phyloP scores from a whole-genome alignment of 768 basidiomycete genomes.

The Lanmaoa pseudosensibilis region DNA sequence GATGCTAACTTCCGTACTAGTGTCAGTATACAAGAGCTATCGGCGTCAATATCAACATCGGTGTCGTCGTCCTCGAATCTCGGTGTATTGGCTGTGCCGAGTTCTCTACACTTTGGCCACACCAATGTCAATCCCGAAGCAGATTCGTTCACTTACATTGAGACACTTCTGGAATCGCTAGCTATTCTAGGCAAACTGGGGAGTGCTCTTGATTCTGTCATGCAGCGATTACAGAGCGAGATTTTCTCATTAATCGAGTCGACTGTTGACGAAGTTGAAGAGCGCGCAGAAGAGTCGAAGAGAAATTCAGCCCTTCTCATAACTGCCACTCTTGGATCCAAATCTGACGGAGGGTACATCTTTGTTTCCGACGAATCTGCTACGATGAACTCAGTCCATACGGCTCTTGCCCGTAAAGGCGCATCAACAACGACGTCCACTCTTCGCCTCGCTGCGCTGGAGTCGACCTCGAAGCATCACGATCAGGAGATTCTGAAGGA shows the following conservation, averaged over 20 bases:
- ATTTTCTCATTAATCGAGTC: conserved; percentile 81
- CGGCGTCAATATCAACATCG: conserved; percentile 21
- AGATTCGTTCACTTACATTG: conserved; percentile 92
- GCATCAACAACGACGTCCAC: conserved; percentile 47
- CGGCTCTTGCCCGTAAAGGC: conserved; percentile 23
- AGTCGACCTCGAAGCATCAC: conserved; percentile 64
- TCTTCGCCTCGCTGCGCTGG: conserved; percentile 70
- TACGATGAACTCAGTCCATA: conserved; percentile 22
- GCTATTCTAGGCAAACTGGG: conserved; percentile 89
- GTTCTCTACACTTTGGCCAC: conserved; percentile 23
- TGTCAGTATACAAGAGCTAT: conserved; percentile 19
- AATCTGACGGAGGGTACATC: conserved; percentile 55
- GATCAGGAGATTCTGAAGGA: conserved; percentile 88
- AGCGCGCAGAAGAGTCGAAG: conserved; percentile 79
- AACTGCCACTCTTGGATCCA: conserved; percentile 38
- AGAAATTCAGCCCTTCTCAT: conserved; percentile 42
- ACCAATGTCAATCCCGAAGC: conserved; percentile 71
- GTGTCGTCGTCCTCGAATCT: conserved; percentile 28
- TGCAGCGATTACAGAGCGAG: conserved; percentile 81
- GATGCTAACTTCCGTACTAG: conserved; percentile 35
- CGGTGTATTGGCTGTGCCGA: conserved; percentile 18
- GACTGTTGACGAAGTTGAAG: conserved; percentile 89
- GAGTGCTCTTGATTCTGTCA: conserved; percentile 75
- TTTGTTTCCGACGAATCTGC: conserved; percentile 35
- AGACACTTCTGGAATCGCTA: conserved; percentile 89